Conservation (phyloP, 495 filamentous ascomycete species). For the Tuber brumale region DNA sequence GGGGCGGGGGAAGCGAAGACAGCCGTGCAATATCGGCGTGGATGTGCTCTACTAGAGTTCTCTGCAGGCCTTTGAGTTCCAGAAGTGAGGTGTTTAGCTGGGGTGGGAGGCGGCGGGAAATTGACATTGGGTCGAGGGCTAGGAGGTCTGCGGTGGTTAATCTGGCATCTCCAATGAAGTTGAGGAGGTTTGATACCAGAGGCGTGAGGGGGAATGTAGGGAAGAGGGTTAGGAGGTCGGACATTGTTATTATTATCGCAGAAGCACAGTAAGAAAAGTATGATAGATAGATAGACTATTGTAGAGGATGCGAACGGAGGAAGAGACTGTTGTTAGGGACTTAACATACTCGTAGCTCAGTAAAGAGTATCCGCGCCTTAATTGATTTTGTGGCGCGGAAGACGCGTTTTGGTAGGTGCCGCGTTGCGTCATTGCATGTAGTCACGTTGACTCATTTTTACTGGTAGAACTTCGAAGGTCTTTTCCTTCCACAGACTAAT, state of each 20-base stretch:
- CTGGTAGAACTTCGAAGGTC: too few relatives aligned
- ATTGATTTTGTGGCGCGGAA: not conserved
- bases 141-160: constrained; percentile 80
- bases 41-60: constrained; percentile 52
- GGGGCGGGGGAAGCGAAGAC: constrained; percentile 30
- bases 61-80: constrained; percentile 64
- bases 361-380: not conserved
- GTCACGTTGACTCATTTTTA: not conserved
- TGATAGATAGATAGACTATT: not conserved
- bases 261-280: too few relatives aligned
- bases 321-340: not conserved
- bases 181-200: constrained; percentile 64
- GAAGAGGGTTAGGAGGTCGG: constrained; percentile 78
- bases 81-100: constrained; percentile 46
- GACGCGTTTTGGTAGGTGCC: not conserved
- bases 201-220: constrained; percentile 66
- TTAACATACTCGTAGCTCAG: not conserved
- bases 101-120: constrained; percentile 56
- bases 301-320: not conserved
- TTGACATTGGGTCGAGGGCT: constrained; percentile 71
- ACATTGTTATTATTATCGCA: constrained; percentile 50
- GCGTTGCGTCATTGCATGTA: not conserved
- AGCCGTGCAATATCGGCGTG: constrained; percentile 20
- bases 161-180: constrained; percentile 65
- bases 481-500: too few relatives aligned